Percentiles rank a stretch among this genome's conserved stretches.
Evolutionary conservation across 83 land plant species (phyloP).

Genomic region (Thuja plicata): DNA sequence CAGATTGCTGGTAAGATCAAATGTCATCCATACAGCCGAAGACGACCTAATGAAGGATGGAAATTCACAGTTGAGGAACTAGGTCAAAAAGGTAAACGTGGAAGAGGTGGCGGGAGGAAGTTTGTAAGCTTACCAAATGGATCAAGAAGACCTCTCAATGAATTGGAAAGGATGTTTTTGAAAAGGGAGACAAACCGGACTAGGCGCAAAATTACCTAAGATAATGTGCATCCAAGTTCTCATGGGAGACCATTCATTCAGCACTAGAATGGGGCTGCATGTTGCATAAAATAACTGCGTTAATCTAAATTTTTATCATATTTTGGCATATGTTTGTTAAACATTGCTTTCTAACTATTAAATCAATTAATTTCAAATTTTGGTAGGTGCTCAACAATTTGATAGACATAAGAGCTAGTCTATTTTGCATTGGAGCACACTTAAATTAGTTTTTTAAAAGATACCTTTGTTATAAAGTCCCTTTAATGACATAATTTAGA

Average conservation of each 20-base stretch:
- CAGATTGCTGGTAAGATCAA: slow-evolving; percentile 72
- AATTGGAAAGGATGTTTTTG: slow-evolving; percentile 70
- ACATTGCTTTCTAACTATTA: neutral
- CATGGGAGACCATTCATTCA: neutral
- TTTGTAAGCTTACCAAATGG: slow-evolving; percentile 73
- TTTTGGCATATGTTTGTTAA: neutral
- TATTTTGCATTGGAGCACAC: neutral
- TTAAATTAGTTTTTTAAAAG: neutral
- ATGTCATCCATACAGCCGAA: slow-evolving; percentile 64
- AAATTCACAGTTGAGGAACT: slow-evolving; percentile 69
- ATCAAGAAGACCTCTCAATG: slow-evolving; percentile 64
- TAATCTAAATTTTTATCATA: neutral
- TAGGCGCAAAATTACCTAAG: slow-evolving; percentile 45
- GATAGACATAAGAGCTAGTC: neutral
- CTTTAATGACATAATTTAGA: too few species aligned
- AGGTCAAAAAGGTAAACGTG: slow-evolving; percentile 62
- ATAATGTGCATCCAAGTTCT: neutral
- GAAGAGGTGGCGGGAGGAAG: slow-evolving; percentile 62
- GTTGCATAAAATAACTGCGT: neutral
- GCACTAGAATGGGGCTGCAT: neutral
- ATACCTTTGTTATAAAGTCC: neutral
- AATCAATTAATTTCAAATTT: neutral
- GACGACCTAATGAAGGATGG: slow-evolving; percentile 71
- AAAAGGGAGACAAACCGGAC: slow-evolving; percentile 63
- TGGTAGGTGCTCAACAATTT: neutral